Evolutionary conservation across 306 rosid species (phyloP).

Genomic region (Cyamopsis tetragonoloba): DNA sequence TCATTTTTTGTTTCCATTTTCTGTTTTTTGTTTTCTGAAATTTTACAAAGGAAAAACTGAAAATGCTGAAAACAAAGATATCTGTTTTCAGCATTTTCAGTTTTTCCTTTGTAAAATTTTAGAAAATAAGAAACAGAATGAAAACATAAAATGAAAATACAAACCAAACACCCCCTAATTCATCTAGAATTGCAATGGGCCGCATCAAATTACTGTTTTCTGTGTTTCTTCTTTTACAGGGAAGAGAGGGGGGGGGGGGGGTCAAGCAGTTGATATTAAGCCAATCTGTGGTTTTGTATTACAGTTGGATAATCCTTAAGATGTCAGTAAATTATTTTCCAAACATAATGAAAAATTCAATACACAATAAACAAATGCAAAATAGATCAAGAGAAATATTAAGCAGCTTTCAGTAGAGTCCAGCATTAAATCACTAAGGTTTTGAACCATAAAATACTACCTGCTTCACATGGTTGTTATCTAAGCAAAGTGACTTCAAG

Average conservation of each 20-base stretch:
- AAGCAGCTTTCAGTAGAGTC: background rate
- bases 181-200: background rate
- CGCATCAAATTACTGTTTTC: background rate
- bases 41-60: no score
- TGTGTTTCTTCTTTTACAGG: no score
- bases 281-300: slow-evolving; percentile 1
- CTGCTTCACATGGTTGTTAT: slow-evolving; percentile 83
- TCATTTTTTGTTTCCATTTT: no score
- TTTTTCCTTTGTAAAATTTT: no score
- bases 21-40: no score
- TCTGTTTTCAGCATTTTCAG: no score
- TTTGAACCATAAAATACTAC: slow-evolving; percentile 35
- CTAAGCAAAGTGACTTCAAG: slow-evolving; percentile 77
- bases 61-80: no score
- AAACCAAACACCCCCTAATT: no score
- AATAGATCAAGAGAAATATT: background rate
- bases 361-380: background rate
- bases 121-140: no score
- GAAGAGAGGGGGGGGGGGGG: no score
- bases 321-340: background rate
- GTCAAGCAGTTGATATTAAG: background rate
- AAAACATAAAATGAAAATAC: no score
- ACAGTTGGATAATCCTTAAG: background rate
- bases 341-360: background rate
- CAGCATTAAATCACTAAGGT: slow-evolving; percentile 7